Percentiles rank a stretch among this genome's conserved stretches.
phyloP scores from a whole-genome alignment of 2,329 filamentous ascomycete genomes.

The Alternaria sp. region DNA sequence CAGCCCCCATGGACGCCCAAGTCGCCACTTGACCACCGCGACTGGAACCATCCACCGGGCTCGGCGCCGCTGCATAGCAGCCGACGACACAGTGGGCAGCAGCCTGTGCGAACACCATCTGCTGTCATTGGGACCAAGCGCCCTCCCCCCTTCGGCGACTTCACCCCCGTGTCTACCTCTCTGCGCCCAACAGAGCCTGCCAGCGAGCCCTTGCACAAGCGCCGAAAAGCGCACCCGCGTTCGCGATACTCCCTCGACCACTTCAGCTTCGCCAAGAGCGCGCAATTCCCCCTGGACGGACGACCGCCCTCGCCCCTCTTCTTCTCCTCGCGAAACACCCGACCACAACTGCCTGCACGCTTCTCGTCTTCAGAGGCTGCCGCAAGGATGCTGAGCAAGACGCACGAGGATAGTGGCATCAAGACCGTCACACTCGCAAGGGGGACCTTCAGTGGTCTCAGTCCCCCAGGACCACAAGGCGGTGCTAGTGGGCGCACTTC shows the following conservation, averaged over 20 bases:
- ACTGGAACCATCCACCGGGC: conserved; percentile 20
- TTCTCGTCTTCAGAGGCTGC: conserved; percentile 67
- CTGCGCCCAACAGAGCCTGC: conserved; percentile 17
- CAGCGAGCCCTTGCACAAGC: conserved; percentile 51
- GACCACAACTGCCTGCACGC: conserved; percentile 60
- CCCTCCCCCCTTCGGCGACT: conserved; percentile 12
- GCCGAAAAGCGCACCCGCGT: conserved; percentile 38
- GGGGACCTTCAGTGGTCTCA: conserved; percentile 54
- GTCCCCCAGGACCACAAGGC: conserved; percentile 55
- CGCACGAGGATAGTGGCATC: conserved; percentile 60
- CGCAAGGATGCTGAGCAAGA: conserved; percentile 65
- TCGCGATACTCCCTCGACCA: conserved; percentile 50
- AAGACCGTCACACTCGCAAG: conserved; percentile 63
- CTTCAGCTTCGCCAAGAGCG: conserved; percentile 40
- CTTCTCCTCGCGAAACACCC: conserved; percentile 57
- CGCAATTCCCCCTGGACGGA: conserved; percentile 30
- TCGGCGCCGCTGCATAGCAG: conserved; percentile 24
- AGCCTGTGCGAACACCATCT: conserved; percentile 26
- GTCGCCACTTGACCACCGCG: conserved; percentile 26
- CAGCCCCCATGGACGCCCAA: conserved; percentile 30
- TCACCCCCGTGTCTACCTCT: conserved; percentile 1
- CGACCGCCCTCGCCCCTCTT: conserved; percentile 61
- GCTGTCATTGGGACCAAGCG: conserved; percentile 38
- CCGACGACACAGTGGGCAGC: conserved; percentile 11
- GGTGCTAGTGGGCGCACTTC: conserved; percentile 64